These are phyloP conservation scores for Ogataea kodamae DNA, from an alignment of 805 yeast species.

Conservation along the genomic window DNA sequence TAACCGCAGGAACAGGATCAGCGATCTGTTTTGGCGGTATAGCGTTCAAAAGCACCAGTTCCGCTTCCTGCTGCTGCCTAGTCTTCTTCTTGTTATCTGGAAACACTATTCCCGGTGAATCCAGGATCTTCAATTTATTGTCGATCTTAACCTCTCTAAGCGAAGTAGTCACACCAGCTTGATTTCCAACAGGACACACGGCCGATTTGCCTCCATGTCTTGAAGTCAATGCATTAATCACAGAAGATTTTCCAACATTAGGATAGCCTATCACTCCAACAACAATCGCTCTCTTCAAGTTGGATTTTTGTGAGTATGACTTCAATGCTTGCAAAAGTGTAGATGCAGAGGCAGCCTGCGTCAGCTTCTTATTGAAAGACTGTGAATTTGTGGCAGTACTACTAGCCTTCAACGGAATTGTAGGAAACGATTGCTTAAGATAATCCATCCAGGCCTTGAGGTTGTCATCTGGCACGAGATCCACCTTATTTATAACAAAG, in stretches of 20 bases:
- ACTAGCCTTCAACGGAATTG: slow-evolving; percentile 82
- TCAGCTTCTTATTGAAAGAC: slow-evolving; percentile 69
- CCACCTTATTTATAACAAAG: slow-evolving; percentile 85
- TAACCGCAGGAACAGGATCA: slow-evolving; percentile 83
- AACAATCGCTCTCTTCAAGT: slow-evolving; percentile 81
- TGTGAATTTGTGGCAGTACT: slow-evolving; percentile 66
- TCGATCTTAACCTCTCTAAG: slow-evolving; percentile 91
- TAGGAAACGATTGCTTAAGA: slow-evolving; percentile 81
- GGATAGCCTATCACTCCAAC: slow-evolving; percentile 98
- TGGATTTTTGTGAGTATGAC: slow-evolving; percentile 77
- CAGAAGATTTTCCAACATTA: slow-evolving; percentile 93
- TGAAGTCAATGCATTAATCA: slow-evolving; percentile 82
- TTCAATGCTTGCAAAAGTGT: slow-evolving; percentile 77
- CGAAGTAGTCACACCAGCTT: slow-evolving; percentile 94
- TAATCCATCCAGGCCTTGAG: slow-evolving; percentile 80
- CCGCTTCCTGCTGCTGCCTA: slow-evolving; percentile 72
- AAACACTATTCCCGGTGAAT: slow-evolving; percentile 97
- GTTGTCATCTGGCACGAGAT: slow-evolving; percentile 81
- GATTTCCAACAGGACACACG: slow-evolving; percentile 96
- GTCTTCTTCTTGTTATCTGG: slow-evolving; percentile 51
- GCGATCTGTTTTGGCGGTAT: slow-evolving; percentile 79
- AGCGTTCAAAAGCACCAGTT: slow-evolving; percentile 82
- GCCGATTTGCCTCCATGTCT: slow-evolving; percentile 68
- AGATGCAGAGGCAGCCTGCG: slow-evolving; percentile 67
- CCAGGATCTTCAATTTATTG: slow-evolving; percentile 80